phyloP scores from a whole-genome alignment of 148 eudicot genomes.

The Arbutus unedo region DNA sequence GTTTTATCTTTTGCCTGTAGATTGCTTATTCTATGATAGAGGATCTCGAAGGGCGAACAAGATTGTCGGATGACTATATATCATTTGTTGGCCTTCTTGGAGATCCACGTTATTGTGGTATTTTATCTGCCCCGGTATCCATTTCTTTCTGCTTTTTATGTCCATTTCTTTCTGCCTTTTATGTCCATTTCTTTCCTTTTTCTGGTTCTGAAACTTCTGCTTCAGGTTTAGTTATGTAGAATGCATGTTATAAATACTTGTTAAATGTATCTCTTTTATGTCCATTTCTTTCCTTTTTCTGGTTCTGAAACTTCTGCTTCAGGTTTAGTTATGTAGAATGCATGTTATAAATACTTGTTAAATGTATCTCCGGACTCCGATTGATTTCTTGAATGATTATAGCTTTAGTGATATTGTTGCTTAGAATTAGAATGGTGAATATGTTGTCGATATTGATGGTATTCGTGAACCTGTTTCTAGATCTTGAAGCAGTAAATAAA shows the following conservation, averaged over 20 bases:
- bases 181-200: not conserved
- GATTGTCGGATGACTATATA: constrained; percentile 67
- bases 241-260: not conserved
- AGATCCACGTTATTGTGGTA: constrained; percentile 93
- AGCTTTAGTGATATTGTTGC: not conserved
- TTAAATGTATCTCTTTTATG: not conserved
- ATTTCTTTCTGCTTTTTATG: constrained; percentile 12
- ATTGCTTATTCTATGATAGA: constrained; percentile 84
- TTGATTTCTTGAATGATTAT: not conserved
- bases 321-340: not conserved
- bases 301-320: not conserved
- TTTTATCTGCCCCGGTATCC: constrained; percentile 35
- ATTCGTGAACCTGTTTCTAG: too few relatives aligned
- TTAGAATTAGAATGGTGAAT: not conserved
- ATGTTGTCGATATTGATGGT: not conserved
- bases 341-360: not conserved
- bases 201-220: not conserved
- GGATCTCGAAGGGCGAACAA: constrained; percentile 73
- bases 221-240: not conserved
- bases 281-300: not conserved
- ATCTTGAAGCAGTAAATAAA: not conserved
- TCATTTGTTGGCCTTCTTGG: constrained; percentile 90
- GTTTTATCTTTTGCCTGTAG: constrained; percentile 30
- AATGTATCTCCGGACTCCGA: not conserved
- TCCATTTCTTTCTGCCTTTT: constrained; percentile 14